Percentiles rank a stretch among this genome's conserved stretches.
These are phyloP conservation scores for Pestalotiopsis sp. DNA, from an alignment of 2,329 filamentous ascomycete species.

Conservation along the genomic window DNA sequence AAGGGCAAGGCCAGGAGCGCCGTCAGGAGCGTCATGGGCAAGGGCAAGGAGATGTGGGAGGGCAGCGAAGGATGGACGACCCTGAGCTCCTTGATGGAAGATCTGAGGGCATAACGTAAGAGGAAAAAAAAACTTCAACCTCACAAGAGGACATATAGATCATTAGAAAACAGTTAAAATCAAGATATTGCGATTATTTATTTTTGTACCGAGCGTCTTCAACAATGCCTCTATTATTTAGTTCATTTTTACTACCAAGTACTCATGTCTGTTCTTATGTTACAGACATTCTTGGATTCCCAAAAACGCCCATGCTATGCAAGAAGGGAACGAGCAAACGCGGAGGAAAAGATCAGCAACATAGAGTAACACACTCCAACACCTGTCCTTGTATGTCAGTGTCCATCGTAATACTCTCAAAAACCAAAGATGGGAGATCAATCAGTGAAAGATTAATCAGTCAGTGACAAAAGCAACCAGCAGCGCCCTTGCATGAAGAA, in stretches of 20 bases:
- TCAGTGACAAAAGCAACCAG: neutral
- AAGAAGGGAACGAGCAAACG: neutral
- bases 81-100: slow-evolving; percentile 57
- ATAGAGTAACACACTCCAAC: neutral
- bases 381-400: neutral
- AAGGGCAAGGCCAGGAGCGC: slow-evolving; percentile 85
- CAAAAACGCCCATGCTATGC: neutral
- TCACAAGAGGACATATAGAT: too few relatives aligned
- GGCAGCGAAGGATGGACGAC: slow-evolving; percentile 67
- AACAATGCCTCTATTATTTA: too few relatives aligned
- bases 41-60: slow-evolving; percentile 82
- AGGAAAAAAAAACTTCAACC: too few relatives aligned
- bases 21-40: slow-evolving; percentile 78
- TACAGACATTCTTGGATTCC: too few relatives aligned
- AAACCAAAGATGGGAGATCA: neutral
- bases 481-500: neutral
- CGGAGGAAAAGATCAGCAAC: neutral
- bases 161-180: too few relatives aligned
- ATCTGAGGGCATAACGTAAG: slow-evolving; percentile 38
- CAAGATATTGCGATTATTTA: too few relatives aligned
- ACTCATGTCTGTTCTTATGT: too few relatives aligned
- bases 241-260: too few relatives aligned
- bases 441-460: neutral
- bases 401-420: neutral
- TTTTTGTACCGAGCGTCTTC: too few relatives aligned